These are phyloP conservation scores for Geotrichum cucujoidarum DNA, from an alignment of 1,139 yeast species.

Conservation along the genomic window DNA sequence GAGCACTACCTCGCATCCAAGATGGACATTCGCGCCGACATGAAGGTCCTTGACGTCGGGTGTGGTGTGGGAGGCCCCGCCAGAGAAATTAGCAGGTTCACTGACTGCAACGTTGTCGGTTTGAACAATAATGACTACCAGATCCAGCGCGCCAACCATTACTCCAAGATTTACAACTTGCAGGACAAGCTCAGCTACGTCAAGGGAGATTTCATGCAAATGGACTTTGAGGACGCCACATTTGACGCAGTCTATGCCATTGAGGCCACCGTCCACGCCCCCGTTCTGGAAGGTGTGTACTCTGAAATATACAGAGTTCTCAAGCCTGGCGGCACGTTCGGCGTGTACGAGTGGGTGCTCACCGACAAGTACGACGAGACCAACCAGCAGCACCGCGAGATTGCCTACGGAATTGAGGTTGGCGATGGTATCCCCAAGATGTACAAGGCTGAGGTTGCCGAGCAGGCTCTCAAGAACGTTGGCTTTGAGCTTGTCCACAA, in stretches of 20 bases:
- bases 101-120: constrained; percentile 83
- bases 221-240: constrained; percentile 86
- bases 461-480: constrained; percentile 74
- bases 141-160: constrained; percentile 83
- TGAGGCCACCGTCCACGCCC: constrained; percentile 98
- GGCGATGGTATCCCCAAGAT: constrained; percentile 99
- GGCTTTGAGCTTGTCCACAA: constrained; percentile 79
- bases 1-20: constrained; percentile 90
- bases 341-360: constrained; percentile 99
- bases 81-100: constrained; percentile 87
- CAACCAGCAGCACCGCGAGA: constrained; percentile 86
- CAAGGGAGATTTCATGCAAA: constrained; percentile 98
- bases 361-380: constrained; percentile 86
- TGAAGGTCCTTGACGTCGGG: constrained; percentile 94
- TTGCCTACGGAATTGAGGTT: constrained; percentile 94
- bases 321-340: constrained; percentile 96
- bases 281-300: constrained; percentile 92
- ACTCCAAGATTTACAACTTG: constrained; percentile 63
- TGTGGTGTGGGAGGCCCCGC: constrained; percentile 99
- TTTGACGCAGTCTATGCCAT: constrained; percentile 98
- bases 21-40: constrained; percentile 71
- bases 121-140: constrained; percentile 94
- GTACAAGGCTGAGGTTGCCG: constrained; percentile 82
- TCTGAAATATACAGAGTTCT: constrained; percentile 89
- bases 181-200: constrained; percentile 75